Percentiles rank a stretch among this genome's conserved stretches.
These are phyloP conservation scores for Macroventuria anomochaeta DNA, from an alignment of 2,329 filamentous ascomycete species.

Conservation along the genomic window DNA sequence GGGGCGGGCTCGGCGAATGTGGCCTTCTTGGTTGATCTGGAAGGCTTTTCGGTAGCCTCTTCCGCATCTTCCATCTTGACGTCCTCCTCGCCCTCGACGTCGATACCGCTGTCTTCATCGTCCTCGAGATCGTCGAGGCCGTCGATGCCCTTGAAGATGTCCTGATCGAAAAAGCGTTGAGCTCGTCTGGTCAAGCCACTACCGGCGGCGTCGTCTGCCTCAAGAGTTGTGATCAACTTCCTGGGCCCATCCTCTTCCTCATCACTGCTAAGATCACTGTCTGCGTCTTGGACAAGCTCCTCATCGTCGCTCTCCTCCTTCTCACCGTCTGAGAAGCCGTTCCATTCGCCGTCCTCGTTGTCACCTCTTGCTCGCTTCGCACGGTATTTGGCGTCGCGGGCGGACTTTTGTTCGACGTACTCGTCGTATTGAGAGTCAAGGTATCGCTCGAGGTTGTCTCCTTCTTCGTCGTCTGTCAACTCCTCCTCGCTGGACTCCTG, in stretches of 20 bases:
- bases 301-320: slow-evolving; percentile 66
- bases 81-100: slow-evolving; percentile 47
- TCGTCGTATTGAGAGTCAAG: slow-evolving; percentile 87
- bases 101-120: slow-evolving; percentile 49
- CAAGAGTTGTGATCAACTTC: slow-evolving; percentile 67
- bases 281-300: slow-evolving; percentile 63
- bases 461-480: slow-evolving; percentile 79
- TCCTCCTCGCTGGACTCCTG: slow-evolving; percentile 56
- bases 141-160: slow-evolving; percentile 86
- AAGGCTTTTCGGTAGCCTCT: slow-evolving; percentile 21
- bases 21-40: slow-evolving; percentile 29
- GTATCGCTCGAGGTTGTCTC: slow-evolving; percentile 81
- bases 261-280: slow-evolving; percentile 68
- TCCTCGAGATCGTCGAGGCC: slow-evolving; percentile 66
- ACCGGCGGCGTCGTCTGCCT: slow-evolving; percentile 57
- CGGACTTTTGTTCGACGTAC: slow-evolving; percentile 80
- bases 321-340: slow-evolving; percentile 75
- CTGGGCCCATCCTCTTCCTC: slow-evolving; percentile 58
- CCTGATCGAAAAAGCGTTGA: slow-evolving; percentile 88
- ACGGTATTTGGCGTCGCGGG: slow-evolving; percentile 82
- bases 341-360: slow-evolving; percentile 80
- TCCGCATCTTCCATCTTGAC: slow-evolving; percentile 25
- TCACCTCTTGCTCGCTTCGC: slow-evolving; percentile 87
- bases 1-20: slow-evolving; percentile 30
- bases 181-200: slow-evolving; percentile 82